These are phyloP conservation scores for Pichia cactophila DNA, from an alignment of 1,139 yeast genomes.

Conservation along the genomic window DNA sequence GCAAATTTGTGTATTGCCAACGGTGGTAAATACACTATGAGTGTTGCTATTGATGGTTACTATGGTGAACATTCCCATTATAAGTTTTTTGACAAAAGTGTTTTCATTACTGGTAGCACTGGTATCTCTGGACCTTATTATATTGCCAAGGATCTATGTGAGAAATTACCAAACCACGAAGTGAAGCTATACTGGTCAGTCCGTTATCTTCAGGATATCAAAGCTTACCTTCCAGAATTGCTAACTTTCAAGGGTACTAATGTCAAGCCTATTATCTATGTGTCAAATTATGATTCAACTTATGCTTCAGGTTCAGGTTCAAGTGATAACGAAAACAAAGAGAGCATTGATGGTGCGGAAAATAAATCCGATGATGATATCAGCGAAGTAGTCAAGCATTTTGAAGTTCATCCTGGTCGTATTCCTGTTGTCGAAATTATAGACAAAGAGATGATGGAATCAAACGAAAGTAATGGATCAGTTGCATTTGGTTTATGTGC, in stretches of 20 bases:
- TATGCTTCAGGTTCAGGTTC: neutral
- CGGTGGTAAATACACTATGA: constrained; percentile 1
- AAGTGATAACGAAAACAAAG: constrained; percentile 10
- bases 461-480: constrained; percentile 29
- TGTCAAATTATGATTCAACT: constrained; percentile 30
- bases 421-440: constrained; percentile 37
- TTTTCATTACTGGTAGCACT: constrained; percentile 64
- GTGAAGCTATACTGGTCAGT: constrained; percentile 44
- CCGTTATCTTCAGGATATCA: constrained; percentile 40
- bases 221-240: constrained; percentile 45
- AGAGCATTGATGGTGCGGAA: neutral
- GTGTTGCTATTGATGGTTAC: constrained; percentile 36
- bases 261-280: constrained; percentile 34
- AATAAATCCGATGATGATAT: neutral
- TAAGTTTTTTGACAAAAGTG: constrained; percentile 46
- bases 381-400: neutral
- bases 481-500: constrained; percentile 43
- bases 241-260: constrained; percentile 29
- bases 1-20: constrained; percentile 8
- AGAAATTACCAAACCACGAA: constrained; percentile 24
- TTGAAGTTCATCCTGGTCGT: constrained; percentile 42
- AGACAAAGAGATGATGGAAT: constrained; percentile 30
- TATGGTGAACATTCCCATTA: constrained; percentile 52
- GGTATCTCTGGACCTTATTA: constrained; percentile 53
- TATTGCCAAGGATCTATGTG: constrained; percentile 27